A percentile compares a stretch with the other conserved stretches of the same genome.
Evolutionary conservation across 169 alveolate genomes (phyloP).

Genomic region (Cryptosporidium parvum): DNA sequence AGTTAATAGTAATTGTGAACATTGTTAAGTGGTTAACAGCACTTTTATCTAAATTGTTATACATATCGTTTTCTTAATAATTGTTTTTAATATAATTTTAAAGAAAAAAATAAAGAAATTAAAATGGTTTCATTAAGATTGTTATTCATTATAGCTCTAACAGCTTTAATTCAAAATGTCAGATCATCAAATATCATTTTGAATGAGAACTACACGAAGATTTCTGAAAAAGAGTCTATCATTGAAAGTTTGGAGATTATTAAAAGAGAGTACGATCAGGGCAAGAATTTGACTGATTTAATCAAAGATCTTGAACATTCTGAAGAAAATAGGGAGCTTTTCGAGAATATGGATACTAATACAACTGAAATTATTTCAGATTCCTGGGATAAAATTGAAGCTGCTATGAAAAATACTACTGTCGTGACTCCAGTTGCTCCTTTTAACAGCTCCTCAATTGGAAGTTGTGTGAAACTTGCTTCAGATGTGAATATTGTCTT

Average conservation of each 20-base stretch:
- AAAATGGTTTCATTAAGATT: neutral
- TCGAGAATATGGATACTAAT: neutral
- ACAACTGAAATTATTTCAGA: neutral
- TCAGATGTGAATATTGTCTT: constrained; percentile 38
- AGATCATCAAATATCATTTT: constrained; percentile 1
- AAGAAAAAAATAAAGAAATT: neutral
- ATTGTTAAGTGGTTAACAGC: neutral
- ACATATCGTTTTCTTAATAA: neutral
- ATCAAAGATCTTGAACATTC: neutral
- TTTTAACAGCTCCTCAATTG: constrained; percentile 36
- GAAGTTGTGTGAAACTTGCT: constrained; percentile 33
- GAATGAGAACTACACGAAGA: neutral
- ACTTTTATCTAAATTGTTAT: no score
- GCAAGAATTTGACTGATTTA: neutral
- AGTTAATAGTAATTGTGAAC: no score
- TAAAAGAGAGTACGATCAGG: neutral
- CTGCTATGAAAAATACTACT: constrained; percentile 34
- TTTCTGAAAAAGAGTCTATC: neutral
- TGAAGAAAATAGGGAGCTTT: neutral
- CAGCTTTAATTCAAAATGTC: neutral
- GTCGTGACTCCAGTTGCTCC: constrained; percentile 27
- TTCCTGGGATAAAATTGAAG: constrained; percentile 37
- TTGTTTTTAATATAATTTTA: neutral
- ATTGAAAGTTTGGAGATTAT: neutral
- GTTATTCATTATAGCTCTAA: neutral